Evolutionary conservation across 257 asterid species (phyloP).

Genomic region (Gentiana macrophylla): DNA sequence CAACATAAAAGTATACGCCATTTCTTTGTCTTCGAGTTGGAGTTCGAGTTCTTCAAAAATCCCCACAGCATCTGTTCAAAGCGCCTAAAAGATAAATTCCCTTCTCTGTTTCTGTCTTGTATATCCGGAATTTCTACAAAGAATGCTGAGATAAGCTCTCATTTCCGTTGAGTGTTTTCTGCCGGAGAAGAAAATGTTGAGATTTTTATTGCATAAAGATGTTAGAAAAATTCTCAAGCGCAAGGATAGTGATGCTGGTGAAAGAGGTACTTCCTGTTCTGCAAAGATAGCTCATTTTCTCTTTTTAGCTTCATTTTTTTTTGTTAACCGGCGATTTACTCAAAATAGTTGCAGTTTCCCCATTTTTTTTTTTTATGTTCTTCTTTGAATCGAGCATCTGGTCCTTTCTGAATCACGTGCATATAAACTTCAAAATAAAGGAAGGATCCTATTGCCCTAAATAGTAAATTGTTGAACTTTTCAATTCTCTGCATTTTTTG

Average conservation of each 20-base stretch:
- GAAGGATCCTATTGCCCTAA: no score
- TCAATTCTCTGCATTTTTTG: no score
- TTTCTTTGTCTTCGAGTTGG: no score
- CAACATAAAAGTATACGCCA: no score
- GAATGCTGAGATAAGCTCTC: not conserved
- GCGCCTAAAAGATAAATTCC: no score
- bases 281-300: not conserved
- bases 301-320: not conserved
- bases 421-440: no score
- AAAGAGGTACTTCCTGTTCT: conserved; percentile 39
- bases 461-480: no score
- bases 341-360: not conserved
- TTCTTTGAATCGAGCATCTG: not conserved
- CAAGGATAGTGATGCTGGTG: conserved; percentile 94
- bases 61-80: no score
- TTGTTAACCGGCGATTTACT: not conserved
- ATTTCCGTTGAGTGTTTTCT: not conserved
- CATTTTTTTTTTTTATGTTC: not conserved
- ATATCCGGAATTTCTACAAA: no score
- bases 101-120: no score
- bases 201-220: conserved; percentile 54
- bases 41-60: no score
- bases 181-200: conserved; percentile 29
- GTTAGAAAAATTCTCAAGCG: conserved; percentile 80
- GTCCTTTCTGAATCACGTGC: not conserved